Conservation (phyloP, 2,329 filamentous ascomycete genomes). For the Venturia oleaginea region DNA sequence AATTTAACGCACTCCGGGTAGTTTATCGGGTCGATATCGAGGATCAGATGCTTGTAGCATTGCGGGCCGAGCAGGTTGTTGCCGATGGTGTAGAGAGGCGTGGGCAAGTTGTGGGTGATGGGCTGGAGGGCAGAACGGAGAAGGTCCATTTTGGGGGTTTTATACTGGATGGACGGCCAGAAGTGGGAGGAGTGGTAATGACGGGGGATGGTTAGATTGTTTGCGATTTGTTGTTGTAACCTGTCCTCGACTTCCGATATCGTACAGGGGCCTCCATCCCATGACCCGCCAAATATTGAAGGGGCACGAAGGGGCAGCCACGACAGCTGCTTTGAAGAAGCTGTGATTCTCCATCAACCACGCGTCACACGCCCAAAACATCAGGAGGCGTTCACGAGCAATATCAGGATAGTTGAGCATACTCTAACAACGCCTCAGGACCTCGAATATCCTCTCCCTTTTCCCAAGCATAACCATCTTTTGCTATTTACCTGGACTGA, state of each 20-base stretch:
- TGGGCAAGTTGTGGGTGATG: constrained; percentile 42
- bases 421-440: not conserved
- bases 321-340: not conserved
- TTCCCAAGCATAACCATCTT: not conserved
- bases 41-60: constrained; percentile 80
- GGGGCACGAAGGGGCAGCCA: not conserved
- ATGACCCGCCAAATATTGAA: not conserved
- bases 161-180: constrained; percentile 13
- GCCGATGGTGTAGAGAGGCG: constrained; percentile 62
- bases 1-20: constrained; percentile 77
- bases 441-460: not conserved
- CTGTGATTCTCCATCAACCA: not conserved
- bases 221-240: not conserved
- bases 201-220: not conserved
- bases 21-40: constrained; percentile 68
- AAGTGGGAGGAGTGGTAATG: not conserved
- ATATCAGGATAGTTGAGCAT: too few relatives aligned
- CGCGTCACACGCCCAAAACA: not conserved
- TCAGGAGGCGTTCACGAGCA: not conserved
- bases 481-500: not conserved
- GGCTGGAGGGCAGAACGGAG: constrained; percentile 54
- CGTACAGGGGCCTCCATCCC: not conserved
- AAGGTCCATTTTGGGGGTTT: constrained; percentile 45
- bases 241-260: not conserved
- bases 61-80: constrained; percentile 68